These are phyloP conservation scores for Phytophthora crassamura DNA, from an alignment of 352 stramenopile species.

Conservation along the genomic window DNA sequence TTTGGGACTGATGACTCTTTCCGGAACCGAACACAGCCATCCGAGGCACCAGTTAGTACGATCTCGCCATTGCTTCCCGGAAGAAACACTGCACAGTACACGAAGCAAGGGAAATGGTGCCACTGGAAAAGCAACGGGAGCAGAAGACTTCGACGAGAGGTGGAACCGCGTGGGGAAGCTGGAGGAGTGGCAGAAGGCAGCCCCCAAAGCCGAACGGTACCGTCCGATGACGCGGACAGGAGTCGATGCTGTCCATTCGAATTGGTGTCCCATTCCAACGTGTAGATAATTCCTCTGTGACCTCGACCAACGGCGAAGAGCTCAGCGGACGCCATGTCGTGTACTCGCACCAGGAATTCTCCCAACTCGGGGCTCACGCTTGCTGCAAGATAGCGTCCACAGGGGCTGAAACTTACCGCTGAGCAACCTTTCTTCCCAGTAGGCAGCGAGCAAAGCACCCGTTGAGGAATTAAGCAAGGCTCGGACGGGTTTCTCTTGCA, in stretches of 20 bases:
- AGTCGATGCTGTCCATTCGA: conserved; percentile 30
- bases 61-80: conserved; percentile 31
- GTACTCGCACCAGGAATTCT: conserved; percentile 55
- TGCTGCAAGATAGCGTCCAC: conserved; percentile 58
- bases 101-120: conserved; percentile 70
- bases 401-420: conserved; percentile 64
- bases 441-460: conserved; percentile 57
- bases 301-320: conserved; percentile 47
- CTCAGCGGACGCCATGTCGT: conserved; percentile 49
- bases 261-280: conserved; percentile 53
- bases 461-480: conserved; percentile 62
- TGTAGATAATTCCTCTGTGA: conserved; percentile 67
- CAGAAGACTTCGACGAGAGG: conserved; percentile 1
- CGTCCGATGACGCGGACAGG: conserved; percentile 67
- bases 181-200: conserved; percentile 17
- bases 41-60: conserved; percentile 57
- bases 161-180: conserved; percentile 2
- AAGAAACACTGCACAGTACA: conserved; percentile 74
- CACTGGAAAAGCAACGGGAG: conserved; percentile 41
- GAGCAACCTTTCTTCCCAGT: conserved; percentile 68
- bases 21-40: conserved; percentile 57
- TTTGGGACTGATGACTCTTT: conserved; percentile 37
- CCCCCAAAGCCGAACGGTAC: conserved; percentile 53
- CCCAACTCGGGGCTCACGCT: conserved; percentile 42
- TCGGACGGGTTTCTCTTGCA: conserved; percentile 49